Percentiles rank a stretch among this genome's conserved stretches.
These are phyloP conservation scores for Daldinia vernicosa DNA, from an alignment of 495 filamentous ascomycete species.

Conservation along the genomic window DNA sequence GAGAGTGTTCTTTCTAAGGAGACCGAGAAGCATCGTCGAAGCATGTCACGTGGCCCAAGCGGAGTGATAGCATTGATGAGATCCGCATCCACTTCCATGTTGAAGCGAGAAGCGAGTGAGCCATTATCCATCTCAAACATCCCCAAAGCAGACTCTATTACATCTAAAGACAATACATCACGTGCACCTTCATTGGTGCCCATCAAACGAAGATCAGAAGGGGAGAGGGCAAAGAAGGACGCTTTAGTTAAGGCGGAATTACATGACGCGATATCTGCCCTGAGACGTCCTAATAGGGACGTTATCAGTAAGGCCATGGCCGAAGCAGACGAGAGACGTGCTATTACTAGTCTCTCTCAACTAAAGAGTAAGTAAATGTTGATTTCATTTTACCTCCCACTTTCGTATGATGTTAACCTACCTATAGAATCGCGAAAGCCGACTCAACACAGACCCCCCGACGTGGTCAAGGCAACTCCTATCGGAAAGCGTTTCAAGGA, in stretches of 20 bases:
- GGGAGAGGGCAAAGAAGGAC: constrained; percentile 76
- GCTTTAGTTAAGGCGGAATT: constrained; percentile 82
- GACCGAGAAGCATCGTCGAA: constrained; percentile 54
- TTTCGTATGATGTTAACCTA: constrained; percentile 39
- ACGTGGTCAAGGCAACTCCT: constrained; percentile 81
- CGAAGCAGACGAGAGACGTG: constrained; percentile 72
- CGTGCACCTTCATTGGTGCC: constrained; percentile 9
- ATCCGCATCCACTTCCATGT: constrained; percentile 69
- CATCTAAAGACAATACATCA: constrained; percentile 49
- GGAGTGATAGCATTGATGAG: constrained; percentile 68
- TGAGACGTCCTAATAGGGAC: constrained; percentile 88
- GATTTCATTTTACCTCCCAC: neutral
- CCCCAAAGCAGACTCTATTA: constrained; percentile 52
- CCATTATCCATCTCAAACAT: constrained; percentile 61
- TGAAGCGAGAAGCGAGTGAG: constrained; percentile 74
- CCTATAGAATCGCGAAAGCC: constrained; percentile 70
- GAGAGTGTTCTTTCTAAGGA: constrained; percentile 80
- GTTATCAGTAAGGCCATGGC: constrained; percentile 77
- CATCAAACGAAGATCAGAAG: constrained; percentile 46
- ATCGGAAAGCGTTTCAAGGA: constrained; percentile 64
- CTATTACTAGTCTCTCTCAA: constrained; percentile 49
- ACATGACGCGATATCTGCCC: constrained; percentile 78
- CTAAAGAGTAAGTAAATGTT: constrained; percentile 51
- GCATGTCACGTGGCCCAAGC: constrained; percentile 61
- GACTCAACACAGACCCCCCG: constrained; percentile 64